Evolutionary conservation across 768 basidiomycete genomes (phyloP), one percentile per base, ranked within the genome.

Genomic region (Boletus subparvulus): DNA sequence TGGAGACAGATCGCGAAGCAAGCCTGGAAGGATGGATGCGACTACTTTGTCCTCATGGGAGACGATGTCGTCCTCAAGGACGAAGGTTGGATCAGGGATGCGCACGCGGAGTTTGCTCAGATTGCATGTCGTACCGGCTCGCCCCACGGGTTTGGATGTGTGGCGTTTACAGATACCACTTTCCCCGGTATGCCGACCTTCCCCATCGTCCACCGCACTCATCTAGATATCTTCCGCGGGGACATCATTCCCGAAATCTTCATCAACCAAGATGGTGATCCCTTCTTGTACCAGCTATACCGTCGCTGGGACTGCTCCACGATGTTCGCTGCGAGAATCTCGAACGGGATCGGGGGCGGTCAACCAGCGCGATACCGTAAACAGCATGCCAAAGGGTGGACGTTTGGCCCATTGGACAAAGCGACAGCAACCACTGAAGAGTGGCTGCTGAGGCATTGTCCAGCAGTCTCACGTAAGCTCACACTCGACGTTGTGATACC

Each of bases 141-240:
- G 0, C 80, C 78, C 6, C 60, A 68, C 6, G 83, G 84, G 6
- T 76, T 84, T 47, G 84, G 82, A 11, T 84, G 83, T 40, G 77
- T 85, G 3, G 78, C 82, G 0, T 84, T 86, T 68, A 82, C 77
- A 7, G 82, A 84, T 58, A 70, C 65, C 17, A 72, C 75, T 10
- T 85, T 83, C 60, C 80, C 79, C 0, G 85, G 82, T 0, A 83
- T 85, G 81, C 83, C 83, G 0, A 84, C 83, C 0, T 84, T 85
- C 60, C 84, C 85, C 1, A 72, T 84, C 49, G 48, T 86, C 43
- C 81, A 84, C 54, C 76, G 77, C 26, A 78, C 71, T 0, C 84
- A 86, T 61, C 69, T 86, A 65, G 77, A 83, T 32, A 78, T 83
- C 43, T 85, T 86, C 59, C 55, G 67, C 0, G 81, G 82, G 6